Evolutionary conservation across 441 rosid genomes (phyloP).

Genomic region (Rhodomyrtus psidioides): DNA sequence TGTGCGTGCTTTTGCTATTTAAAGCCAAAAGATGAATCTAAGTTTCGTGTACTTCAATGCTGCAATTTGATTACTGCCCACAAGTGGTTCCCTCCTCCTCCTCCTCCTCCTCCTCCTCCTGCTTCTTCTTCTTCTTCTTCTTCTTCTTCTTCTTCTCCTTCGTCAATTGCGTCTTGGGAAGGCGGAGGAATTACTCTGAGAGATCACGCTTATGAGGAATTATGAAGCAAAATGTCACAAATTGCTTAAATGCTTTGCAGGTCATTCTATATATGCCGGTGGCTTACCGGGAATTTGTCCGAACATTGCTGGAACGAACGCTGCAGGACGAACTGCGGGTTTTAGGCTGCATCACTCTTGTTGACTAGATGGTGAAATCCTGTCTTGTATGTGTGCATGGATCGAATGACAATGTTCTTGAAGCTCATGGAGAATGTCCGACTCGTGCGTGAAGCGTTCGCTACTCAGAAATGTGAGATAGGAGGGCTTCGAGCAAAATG

Average conservation of each 20-base stretch:
- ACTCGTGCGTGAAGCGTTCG: too few species aligned
- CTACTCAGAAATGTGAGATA: neutral
- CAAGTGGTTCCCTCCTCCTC: neutral
- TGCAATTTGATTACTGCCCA: neutral
- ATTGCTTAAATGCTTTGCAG: conserved; percentile 33
- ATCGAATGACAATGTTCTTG: neutral
- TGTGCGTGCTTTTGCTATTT: neutral
- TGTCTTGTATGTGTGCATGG: neutral
- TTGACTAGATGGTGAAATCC: neutral
- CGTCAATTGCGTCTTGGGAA: neutral
- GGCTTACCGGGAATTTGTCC: conserved; percentile 71
- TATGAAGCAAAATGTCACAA: neutral
- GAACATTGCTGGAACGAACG: conserved; percentile 62
- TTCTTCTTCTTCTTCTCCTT: neutral
- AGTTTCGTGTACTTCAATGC: conserved; percentile 19
- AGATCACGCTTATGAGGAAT: neutral
- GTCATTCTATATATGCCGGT: conserved; percentile 77
- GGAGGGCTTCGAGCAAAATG: neutral
- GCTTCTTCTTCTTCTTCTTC: too few species aligned
- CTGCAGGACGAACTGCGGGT: conserved; percentile 62
- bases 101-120: too few species aligned
- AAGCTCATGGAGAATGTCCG: too few species aligned
- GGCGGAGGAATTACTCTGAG: neutral
- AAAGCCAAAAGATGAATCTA: conserved; percentile 27
- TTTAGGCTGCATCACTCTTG: neutral